A percentile compares a stretch with the other conserved stretches of the same genome.
These are phyloP conservation scores for Herpotrichia juniperi DNA, from an alignment of 2,329 filamentous ascomycete species.

Conservation along the genomic window DNA sequence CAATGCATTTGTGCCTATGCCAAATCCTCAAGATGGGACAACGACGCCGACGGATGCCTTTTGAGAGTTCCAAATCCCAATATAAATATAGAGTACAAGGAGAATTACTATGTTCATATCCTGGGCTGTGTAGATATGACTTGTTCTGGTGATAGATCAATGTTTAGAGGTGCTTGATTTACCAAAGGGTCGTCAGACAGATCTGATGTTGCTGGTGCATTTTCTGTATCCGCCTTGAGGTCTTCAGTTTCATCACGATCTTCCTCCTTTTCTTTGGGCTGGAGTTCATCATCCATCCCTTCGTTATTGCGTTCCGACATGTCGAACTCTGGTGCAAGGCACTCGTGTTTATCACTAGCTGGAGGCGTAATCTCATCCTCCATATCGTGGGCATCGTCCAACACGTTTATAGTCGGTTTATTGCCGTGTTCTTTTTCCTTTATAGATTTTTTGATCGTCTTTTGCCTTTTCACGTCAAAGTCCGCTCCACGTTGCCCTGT, in stretches of 20 bases:
- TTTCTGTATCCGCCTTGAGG: too few species aligned
- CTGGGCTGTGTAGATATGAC: background rate
- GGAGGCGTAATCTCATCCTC: background rate
- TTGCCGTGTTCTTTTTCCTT: conserved; percentile 7
- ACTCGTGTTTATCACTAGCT: conserved; percentile 20
- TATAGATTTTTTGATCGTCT: conserved; percentile 6
- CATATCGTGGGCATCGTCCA: background rate
- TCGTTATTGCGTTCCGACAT: conserved; percentile 1
- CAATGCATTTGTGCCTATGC: too few species aligned
- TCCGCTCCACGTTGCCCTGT: conserved; percentile 18
- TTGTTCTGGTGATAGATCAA: background rate
- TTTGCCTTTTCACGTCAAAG: conserved; percentile 9
- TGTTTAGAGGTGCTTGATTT: background rate
- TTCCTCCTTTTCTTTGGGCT: background rate
- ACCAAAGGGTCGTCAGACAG: background rate
- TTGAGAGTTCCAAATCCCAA: background rate
- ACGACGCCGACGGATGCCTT: too few species aligned
- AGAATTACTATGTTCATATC: background rate
- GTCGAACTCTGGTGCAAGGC: conserved; percentile 23
- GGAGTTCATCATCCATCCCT: background rate
- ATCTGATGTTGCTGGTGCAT: too few species aligned
- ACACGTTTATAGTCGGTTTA: background rate
- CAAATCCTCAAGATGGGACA: too few species aligned
- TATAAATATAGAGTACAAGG: background rate
- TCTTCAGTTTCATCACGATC: too few species aligned